phyloP scores from a whole-genome alignment of 2,329 filamentous ascomycete genomes.

The Paradendryphiella salina region DNA sequence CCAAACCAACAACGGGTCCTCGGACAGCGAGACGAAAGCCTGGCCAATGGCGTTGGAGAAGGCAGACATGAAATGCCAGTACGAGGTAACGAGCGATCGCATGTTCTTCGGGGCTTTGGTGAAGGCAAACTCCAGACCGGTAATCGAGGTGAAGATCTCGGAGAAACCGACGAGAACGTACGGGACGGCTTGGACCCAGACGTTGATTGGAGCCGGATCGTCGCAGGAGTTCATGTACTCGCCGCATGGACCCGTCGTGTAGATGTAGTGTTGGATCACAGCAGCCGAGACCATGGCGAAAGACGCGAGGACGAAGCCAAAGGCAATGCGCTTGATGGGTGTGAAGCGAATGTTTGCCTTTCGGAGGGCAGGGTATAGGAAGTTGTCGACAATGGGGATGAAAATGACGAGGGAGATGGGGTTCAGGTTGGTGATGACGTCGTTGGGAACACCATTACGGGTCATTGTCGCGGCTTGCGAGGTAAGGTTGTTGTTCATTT shows the following conservation, averaged over 20 bases:
- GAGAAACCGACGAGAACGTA: conserved; percentile 60
- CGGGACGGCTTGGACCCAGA: conserved; percentile 58
- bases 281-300: conserved; percentile 56
- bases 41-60: conserved; percentile 72
- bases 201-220: conserved; percentile 63
- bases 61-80: conserved; percentile 72
- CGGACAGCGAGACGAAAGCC: conserved; percentile 64
- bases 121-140: conserved; percentile 74
- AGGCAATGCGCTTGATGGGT: conserved; percentile 57
- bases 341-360: conserved; percentile 55
- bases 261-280: conserved; percentile 63
- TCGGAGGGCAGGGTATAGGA: conserved; percentile 58
- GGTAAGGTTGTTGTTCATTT: conserved; percentile 59
- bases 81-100: conserved; percentile 71
- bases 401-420: conserved; percentile 58
- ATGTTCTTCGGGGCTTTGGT: conserved; percentile 79
- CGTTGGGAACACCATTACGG: conserved; percentile 59
- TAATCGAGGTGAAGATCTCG: conserved; percentile 62
- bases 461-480: conserved; percentile 60
- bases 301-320: conserved; percentile 55
- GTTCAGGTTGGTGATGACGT: conserved; percentile 60
- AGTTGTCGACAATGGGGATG: conserved; percentile 57
- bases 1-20: conserved; percentile 69
- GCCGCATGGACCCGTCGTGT: conserved; percentile 65
- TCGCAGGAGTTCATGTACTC: conserved; percentile 59